Evolutionary conservation across 495 filamentous ascomycete species (phyloP).

Genomic region (Clavariopsis aquatica): DNA sequence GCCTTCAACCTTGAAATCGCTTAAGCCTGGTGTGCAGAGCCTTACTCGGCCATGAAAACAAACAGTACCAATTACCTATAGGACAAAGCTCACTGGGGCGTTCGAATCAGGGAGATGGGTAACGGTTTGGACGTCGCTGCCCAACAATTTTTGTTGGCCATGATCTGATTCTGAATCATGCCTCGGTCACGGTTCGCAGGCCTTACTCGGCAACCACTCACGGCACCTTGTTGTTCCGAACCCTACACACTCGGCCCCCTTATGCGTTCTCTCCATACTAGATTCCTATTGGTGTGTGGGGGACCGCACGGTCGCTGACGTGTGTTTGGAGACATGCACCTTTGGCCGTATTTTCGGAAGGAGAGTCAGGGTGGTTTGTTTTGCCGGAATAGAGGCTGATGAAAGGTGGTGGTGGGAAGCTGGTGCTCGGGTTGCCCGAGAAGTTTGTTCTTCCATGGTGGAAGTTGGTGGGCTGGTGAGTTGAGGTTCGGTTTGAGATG

Average conservation of each 20-base stretch:
- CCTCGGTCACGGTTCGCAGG: constrained; percentile 23
- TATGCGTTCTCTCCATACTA: constrained; percentile 7
- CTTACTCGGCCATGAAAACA: no score
- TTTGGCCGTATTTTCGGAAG: background rate
- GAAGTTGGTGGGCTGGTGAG: background rate
- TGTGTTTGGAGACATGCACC: no score
- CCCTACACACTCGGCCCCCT: constrained; percentile 8
- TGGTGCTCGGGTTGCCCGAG: background rate
- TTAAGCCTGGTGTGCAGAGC: no score
- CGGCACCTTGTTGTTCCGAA: constrained; percentile 24
- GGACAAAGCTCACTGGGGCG: no score
- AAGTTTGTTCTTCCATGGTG: constrained; percentile 4
- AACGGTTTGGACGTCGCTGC: background rate
- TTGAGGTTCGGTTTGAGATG: background rate
- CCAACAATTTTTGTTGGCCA: background rate
- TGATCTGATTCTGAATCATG: constrained; percentile 3
- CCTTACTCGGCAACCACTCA: constrained; percentile 14
- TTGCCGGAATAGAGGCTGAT: no score
- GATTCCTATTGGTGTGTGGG: no score
- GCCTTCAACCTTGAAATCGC: no score
- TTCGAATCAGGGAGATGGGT: no score
- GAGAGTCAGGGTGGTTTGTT: background rate
- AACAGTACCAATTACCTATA: no score
- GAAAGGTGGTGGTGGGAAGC: background rate
- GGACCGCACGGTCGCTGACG: no score